Base-by-base conservation (phyloP, 1,139 yeast species). In the Spathaspora jeffriesii region DNA sequence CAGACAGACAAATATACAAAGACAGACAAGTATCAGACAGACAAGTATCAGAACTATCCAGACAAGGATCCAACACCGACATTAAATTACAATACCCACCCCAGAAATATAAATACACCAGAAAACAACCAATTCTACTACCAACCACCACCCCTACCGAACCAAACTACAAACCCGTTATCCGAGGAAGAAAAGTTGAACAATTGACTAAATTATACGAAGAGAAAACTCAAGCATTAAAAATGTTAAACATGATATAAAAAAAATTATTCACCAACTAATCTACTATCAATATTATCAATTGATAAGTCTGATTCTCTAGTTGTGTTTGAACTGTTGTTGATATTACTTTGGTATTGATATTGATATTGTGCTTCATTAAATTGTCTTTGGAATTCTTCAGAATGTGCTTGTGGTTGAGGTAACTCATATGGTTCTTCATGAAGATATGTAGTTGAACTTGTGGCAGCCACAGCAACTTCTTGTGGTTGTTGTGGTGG, bases 151-250 rank as follows among this genome's bases (percentile, higher is more conserved):
- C 40, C 36, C 17, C 21, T 28, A 5, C 40, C 40, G 5, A 25
- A 10, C 9, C 28, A 25, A 22, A 22, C 25, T 44, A 31, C 10
- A 71, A 73, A 44, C 80, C 83, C 1, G 82, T 77, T 5, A 73
- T 80, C 11, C 60, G 81, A 34, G 82, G 81, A 6, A 65, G 79
- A 40, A 81, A 78, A 61, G 86, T 81, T 2, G 74, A 81, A 18
- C 79, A 78, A 57, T 67, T 81, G 50, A 82, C 85, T 7, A 74
- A 70, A 47, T 60, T 81, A 45, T 81, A 76, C 54, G 86, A 81
- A 56, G 85, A 81, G 57, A 66, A 85, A 53, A 62, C 78, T 15
- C 74, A 76, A 55, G 85, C 83, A 4, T 62, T 80, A 45, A 78
- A 78, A 52, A 67, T 79, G 27, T 65, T 81, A 51, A 67, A 70